Conservation (phyloP, 352 stramenopile genomes). For the Phytophthora ohioensis region DNA sequence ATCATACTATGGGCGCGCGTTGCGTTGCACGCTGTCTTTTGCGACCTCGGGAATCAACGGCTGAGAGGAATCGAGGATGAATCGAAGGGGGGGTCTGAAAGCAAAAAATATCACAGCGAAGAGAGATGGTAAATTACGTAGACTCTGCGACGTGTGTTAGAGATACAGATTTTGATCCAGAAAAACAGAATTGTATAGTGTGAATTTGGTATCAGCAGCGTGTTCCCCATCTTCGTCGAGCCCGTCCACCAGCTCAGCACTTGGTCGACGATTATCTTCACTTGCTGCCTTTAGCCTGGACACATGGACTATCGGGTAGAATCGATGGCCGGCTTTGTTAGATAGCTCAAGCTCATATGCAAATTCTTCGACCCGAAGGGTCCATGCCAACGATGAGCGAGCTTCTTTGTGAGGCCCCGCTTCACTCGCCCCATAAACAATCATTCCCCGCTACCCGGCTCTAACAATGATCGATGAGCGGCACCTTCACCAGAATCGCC, state of each 20-base stretch:
- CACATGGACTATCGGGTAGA: constrained; percentile 13
- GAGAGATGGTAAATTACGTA: too few species aligned
- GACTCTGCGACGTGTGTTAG: too few species aligned
- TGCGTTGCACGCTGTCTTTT: too few species aligned
- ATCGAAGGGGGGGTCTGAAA: too few species aligned
- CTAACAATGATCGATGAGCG: not conserved
- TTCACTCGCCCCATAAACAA: constrained; percentile 6
- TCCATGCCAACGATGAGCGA: constrained; percentile 6
- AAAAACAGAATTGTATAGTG: too few species aligned
- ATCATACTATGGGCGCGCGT: too few species aligned
- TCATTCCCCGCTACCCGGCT: not conserved
- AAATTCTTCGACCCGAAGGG: constrained; percentile 6
- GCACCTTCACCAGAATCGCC: not conserved
- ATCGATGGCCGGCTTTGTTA: constrained; percentile 1
- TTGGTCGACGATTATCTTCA: not conserved
- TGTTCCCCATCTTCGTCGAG: not conserved
- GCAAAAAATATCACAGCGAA: too few species aligned
- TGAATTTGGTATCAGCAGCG: too few species aligned
- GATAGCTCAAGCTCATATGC: constrained; percentile 11
- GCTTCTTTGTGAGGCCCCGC: not conserved
- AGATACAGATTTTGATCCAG: too few species aligned
- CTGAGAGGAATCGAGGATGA: too few species aligned
- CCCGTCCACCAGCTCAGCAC: not conserved
- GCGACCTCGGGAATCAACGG: too few species aligned
- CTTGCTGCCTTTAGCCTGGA: constrained; percentile 5